A percentile compares a stretch with the other conserved stretches of the same genome.
These are phyloP conservation scores for Adansonia grandidieri DNA, from an alignment of 441 rosid genomes.

Conservation along the genomic window DNA sequence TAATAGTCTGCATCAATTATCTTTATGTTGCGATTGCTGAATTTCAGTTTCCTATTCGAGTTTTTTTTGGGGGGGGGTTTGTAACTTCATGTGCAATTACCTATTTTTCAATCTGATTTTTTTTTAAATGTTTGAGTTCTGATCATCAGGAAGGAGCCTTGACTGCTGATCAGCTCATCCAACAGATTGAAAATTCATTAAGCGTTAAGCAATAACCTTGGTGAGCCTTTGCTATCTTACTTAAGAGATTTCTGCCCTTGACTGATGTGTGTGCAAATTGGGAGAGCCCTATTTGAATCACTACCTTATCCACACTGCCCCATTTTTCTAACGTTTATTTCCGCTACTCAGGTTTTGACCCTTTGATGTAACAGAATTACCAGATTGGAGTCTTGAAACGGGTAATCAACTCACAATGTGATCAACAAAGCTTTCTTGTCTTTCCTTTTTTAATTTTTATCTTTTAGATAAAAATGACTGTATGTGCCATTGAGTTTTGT, in stretches of 20 bases:
- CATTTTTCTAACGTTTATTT: background rate
- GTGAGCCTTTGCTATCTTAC: slow-evolving; percentile 24
- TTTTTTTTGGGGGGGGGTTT: background rate
- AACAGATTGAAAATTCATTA: slow-evolving; percentile 65
- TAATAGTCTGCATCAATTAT: background rate
- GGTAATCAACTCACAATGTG: background rate
- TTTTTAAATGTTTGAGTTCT: background rate
- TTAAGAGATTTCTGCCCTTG: background rate
- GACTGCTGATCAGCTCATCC: slow-evolving; percentile 60
- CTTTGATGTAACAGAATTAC: slow-evolving; percentile 3
- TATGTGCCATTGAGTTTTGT: background rate
- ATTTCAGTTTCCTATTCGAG: background rate
- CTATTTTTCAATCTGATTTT: background rate
- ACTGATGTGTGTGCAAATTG: background rate
- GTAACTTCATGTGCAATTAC: background rate
- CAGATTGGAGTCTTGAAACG: slow-evolving; percentile 15
- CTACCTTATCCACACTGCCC: background rate
- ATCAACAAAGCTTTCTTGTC: background rate
- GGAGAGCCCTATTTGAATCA: background rate
- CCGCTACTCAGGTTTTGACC: background rate
- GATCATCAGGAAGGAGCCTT: slow-evolving; percentile 77
- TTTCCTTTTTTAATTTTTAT: background rate
- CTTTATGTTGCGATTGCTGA: background rate
- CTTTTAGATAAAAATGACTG: background rate
- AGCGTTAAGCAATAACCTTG: slow-evolving; percentile 59